Percentiles rank a stretch among this genome's conserved stretches.
These are phyloP conservation scores for Nyctanthes arbortristis DNA, from an alignment of 257 asterid species.

Conservation along the genomic window DNA sequence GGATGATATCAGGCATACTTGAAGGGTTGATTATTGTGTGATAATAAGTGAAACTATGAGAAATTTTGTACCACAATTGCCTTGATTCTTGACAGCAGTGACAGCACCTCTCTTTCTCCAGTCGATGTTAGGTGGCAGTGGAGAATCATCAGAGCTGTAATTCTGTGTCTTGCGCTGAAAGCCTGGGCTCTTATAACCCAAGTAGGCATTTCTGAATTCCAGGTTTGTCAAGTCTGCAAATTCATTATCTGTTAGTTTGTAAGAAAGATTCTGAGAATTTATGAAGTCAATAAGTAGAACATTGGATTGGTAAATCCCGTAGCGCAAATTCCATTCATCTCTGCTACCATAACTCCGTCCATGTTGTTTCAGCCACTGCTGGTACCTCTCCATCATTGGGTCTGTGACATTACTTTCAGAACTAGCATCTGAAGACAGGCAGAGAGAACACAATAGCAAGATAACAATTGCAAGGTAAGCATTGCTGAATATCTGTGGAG, in stretches of 20 bases:
- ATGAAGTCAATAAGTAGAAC: conserved; percentile 41
- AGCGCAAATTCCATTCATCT: conserved; percentile 59
- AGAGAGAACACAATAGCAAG: conserved; percentile 31
- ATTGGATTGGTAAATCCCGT: conserved; percentile 57
- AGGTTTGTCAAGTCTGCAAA: conserved; percentile 70
- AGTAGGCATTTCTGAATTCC: conserved; percentile 52
- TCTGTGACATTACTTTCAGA: conserved; percentile 9
- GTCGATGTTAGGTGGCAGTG: conserved; percentile 44
- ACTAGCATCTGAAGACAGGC: conserved; percentile 29
- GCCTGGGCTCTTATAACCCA: conserved; percentile 39
- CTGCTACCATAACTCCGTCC: conserved; percentile 32
- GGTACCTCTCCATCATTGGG: conserved; percentile 38
- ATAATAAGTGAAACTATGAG: background rate
- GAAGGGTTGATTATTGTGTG: background rate
- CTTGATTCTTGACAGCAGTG: conserved; percentile 62
- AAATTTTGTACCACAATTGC: conserved; percentile 47
- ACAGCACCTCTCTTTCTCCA: conserved; percentile 71
- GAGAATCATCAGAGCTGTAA: background rate
- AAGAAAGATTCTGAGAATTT: conserved; percentile 62
- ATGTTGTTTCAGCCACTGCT: conserved; percentile 44
- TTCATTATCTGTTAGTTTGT: conserved; percentile 51
- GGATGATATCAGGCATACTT: background rate
- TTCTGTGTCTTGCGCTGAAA: background rate
- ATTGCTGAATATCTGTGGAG: conserved; percentile 11
- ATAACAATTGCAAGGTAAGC: conserved; percentile 15